Base-by-base conservation (phyloP, 2,329 filamentous ascomycete genomes). In the Paracoccidioides brasiliensis region DNA sequence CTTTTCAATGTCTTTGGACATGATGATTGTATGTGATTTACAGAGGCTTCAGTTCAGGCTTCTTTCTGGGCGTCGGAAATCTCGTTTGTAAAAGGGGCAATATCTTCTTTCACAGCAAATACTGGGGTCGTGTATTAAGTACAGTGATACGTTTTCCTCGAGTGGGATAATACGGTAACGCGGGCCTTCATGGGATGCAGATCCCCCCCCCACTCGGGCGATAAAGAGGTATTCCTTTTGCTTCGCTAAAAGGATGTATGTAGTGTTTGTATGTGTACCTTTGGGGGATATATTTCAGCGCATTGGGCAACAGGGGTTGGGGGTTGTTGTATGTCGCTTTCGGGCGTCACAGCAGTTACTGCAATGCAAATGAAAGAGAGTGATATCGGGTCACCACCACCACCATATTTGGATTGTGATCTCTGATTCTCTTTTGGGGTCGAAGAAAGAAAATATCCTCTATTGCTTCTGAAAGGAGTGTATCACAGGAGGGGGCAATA, bases 1-100 rank as follows among this genome's bases (percentile, higher is more conserved):
- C 28, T 53, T 53, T 10, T 53, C 48, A 10, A 15, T 43, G 4
- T 54, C 53, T 28, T n/a, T 15, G 22, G 49, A 8, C 49, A 52
- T 52, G 49, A 52, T 52, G 49, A 38, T 42, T 52, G 49, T 40
- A 41, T 6, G 37, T 9, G 10, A 51, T 51, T 51, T 37, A 41
- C 49, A 41, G 49, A 41, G 49, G n/a, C n/a, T 48, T 48, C 32
- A 10, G 43, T 5, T 3, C 7, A 3, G 33, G 33, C 32, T 2
- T 12, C 33, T 50, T 33, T 48, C 7, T 43, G 15, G 15, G 15
- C 8, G 15, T 10, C n/a, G 10, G 45, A 28, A 15, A 5, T 45
- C 30, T 32, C 7, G 7, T 33, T 32, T 7, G 44, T 12, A 12
- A 1, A 1, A 8, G 15, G 33, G 14, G 22, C 22, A 15, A 49